Base-by-base conservation (phyloP, 352 stramenopile genomes). In the Pythium dissotocum region DNA sequence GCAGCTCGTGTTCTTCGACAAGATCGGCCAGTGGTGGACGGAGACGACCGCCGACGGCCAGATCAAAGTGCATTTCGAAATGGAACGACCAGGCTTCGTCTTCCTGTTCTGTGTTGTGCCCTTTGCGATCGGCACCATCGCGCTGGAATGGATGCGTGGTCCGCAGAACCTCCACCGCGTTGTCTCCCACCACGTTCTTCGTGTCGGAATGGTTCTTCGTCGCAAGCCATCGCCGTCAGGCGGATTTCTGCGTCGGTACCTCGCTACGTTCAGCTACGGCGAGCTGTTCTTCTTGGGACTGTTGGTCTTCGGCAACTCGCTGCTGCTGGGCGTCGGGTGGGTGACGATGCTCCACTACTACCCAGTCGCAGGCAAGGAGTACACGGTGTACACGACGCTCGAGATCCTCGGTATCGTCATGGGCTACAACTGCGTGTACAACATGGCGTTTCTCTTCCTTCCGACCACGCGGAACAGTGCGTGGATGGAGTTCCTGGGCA, bases 401-500 rank as follows among this genome's bases (percentile, higher is more conserved):
- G 71, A 88, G 61, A 69, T 87, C 36, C 65, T 87, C 4, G 63
- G 78, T 53, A 77, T 88, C 67, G 78, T 76, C 32, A 63, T 75
- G 0, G 77, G 74, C 9, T 90, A 88, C 70, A 67, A 77, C 35
- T 82, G 74, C 70, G 78, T 91, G 53, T 93, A 83, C 75, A 91
- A 90, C 69, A 88, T 93, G 79, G 76, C 82, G 26, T 87, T 93
- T 61, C 67, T 93, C 14, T 68, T 70, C 36, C 30, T 83, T 0
- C 76, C 76, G 5, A 60, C 73, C 24, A 82, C 77, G 13, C 67
- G 73, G 14, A 77, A 72, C 54, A 68, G 72, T 26, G 69, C 65
- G 8, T 85, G 75, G 75, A 80, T 83, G 70, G 76, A 79, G 35
- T 79, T 78, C 42, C 35, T 83, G 26, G 68, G 65, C 49, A 71